Base-by-base conservation (phyloP, 2,329 filamentous ascomycete species). In the Fusarium armeniacum region DNA sequence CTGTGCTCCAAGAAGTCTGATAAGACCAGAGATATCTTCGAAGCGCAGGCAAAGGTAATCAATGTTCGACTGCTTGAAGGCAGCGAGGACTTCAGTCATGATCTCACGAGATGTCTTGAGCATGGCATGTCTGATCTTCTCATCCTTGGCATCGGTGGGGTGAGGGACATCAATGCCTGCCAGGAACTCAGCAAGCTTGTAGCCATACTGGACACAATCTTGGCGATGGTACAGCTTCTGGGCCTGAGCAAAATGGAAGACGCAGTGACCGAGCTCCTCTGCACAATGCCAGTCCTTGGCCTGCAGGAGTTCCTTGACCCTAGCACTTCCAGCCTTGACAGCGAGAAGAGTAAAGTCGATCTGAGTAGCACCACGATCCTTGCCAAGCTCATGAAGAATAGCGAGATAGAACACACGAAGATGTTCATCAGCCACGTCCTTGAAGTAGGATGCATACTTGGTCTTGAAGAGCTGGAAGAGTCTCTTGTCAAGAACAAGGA, bases 1-100 rank as follows among this genome's bases (percentile, higher is more conserved):
- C 60, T 85, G 83, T 26, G 82, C 80, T 32, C 83, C 84, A 2
- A 87, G 78, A 5, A 86, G 76, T 12, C 79, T 79, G 30, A 84
- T 78, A 3, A 86, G 76, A 10, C 81, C 80, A 20, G 80, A 80
- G 1, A 86, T 74, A 38, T 85, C 83, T 33, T 80, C 77, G 53
- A 83, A 80, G 22, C 78, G 77, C 18, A 86, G 70, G 12, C 79
- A 77, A 16, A 80, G 75, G 41, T 85, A 78, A 60, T 84, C 81
- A 44, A 86, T 79, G 20, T 83, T 76, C 20, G 79, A 73, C 6
- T 79, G 77, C 46, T 76, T 78, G 67, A 83, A 81, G 10, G 81
- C 81, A 10, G 75, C 70, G 9, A 86, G 76, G 1, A 85, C 80
- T 32, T 78, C 73, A 3, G 75, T 62, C 50, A 73, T 73, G 49